A percentile compares a stretch with the other conserved stretches of the same genome.
Conservation (phyloP, 1,284 basidiomycete species). For the Tremellales sp. region DNA sequence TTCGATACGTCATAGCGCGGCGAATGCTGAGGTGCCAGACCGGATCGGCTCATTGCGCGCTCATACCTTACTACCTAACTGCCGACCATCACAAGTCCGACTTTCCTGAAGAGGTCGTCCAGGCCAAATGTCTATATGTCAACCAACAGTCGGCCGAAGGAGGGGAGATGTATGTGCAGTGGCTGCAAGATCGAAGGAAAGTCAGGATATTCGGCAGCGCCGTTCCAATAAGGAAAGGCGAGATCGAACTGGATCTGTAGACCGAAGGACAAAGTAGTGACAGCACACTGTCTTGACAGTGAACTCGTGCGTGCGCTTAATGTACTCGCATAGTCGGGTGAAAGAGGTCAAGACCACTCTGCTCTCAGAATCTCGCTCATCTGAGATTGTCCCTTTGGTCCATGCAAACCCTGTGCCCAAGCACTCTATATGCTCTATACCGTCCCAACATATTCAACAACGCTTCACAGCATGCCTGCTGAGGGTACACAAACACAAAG, state of each 20-base stretch:
- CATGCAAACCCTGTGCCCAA: no score
- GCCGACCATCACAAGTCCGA: not conserved
- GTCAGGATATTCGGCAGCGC: not conserved
- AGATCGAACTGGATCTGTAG: not conserved
- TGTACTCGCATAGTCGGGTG: no score
- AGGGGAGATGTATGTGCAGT: not conserved
- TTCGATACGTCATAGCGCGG: not conserved
- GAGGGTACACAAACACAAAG: no score
- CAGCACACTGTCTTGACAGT: no score
- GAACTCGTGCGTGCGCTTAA: no score
- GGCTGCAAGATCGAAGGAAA: not conserved
- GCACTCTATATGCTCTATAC: no score
- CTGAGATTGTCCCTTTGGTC: no score
- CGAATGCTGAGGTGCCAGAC: not conserved
- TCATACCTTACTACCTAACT: not conserved
- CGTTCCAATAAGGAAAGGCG: conserved; percentile 1
- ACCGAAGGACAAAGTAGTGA: no score
- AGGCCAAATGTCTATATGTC: not conserved
- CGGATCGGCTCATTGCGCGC: not conserved
- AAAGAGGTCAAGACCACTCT: no score
- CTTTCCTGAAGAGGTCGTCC: not conserved
- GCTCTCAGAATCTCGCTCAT: no score
- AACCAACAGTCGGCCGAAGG: not conserved
- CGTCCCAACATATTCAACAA: no score
- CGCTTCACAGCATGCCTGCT: no score